A percentile compares a stretch with the other conserved stretches of the same genome.
phyloP scores from a whole-genome alignment of 1,284 basidiomycete species.

The Neonothopanus nambi region DNA sequence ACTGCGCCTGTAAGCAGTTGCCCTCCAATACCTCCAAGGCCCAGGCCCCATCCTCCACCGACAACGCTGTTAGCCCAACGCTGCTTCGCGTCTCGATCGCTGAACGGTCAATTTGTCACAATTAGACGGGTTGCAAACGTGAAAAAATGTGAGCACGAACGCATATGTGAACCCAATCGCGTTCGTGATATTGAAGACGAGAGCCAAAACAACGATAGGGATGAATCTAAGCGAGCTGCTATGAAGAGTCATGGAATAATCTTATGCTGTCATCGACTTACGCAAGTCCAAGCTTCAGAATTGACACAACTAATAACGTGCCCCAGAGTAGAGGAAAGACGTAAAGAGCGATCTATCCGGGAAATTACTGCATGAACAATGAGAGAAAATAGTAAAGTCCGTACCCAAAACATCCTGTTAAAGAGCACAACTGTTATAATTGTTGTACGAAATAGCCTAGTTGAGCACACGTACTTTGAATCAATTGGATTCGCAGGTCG shows the following conservation, averaged over 20 bases:
- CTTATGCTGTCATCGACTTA: slow-evolving; percentile 38
- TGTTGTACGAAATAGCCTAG: slow-evolving; percentile 10
- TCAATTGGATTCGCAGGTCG: slow-evolving; percentile 89
- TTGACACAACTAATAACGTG: slow-evolving; percentile 81
- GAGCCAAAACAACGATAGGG: slow-evolving; percentile 84
- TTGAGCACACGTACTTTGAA: slow-evolving; percentile 68
- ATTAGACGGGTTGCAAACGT: neutral
- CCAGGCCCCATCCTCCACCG: slow-evolving; percentile 67
- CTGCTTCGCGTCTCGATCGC: slow-evolving; percentile 86
- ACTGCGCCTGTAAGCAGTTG: slow-evolving; percentile 79
- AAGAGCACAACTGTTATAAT: neutral
- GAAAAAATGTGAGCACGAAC: slow-evolving; percentile 42
- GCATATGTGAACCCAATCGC: slow-evolving; percentile 92
- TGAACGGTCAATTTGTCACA: slow-evolving; percentile 30
- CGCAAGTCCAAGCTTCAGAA: slow-evolving; percentile 87
- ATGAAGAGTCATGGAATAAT: slow-evolving; percentile 57
- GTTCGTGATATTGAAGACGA: slow-evolving; percentile 92
- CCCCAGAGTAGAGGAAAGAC: slow-evolving; percentile 88
- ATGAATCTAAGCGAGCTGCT: slow-evolving; percentile 1
- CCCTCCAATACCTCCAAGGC: slow-evolving; percentile 69
- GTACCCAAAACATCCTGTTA: slow-evolving; percentile 88
- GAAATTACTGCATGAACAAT: slow-evolving; percentile 2
- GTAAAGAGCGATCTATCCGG: slow-evolving; percentile 78
- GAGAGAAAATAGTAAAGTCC: slow-evolving; percentile 17
- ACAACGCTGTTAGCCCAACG: slow-evolving; percentile 76